Base-by-base conservation (phyloP, 2,329 filamentous ascomycete genomes). In the Paraphaeosphaeria sporulosa region DNA sequence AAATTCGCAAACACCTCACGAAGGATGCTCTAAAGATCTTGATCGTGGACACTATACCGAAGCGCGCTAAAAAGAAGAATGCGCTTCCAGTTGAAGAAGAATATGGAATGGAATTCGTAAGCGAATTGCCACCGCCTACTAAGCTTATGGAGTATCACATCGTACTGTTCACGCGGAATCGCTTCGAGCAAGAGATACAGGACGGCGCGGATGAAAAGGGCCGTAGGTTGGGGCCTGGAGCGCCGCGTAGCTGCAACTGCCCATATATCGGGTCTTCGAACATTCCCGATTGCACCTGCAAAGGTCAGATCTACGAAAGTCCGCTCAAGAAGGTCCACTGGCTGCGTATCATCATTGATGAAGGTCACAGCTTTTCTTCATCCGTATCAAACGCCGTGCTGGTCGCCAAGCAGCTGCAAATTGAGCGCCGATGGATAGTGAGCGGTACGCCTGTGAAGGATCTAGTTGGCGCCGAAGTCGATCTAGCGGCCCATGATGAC, bases 401-500 rank as follows among this genome's bases (percentile, higher is more conserved):
- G 17, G 80, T 89, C 9, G 79, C 87, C 5, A 84, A 83, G 53
- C 81, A 89, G 25, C 74, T 84, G 4, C 76, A 72, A 40, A 80
- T 93, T 17, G 89, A 93, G 49, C 86, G 92, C 19, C 87, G 91
- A 10, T 97, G 94, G 94, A 87, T 96, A 4, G 90, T 97, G 0
- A 96, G 92, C 0, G 94, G 94, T 58, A 98, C 94, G 0, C 94
- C 94, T 2, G 93, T 93, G 0, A 89, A 89, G 63, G 92, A 93
- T 10, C 81, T 97, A 0, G 92, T 93, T 58, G 93, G 94, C 0
- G 85, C 93, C 0, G 88, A 92, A 62, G 81, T 89, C 13, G 86
- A 86, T 57, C 72, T 87, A 27, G 68, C 69, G n/a, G 70, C 70
- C 10, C 42, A 70, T 13, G 63, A 81, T n/a, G 71, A 71, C 1